A percentile compares a stretch with the other conserved stretches of the same genome.
These are phyloP conservation scores for Podospora pseudopauciseta DNA, from an alignment of 495 filamentous ascomycete species.

Conservation along the genomic window DNA sequence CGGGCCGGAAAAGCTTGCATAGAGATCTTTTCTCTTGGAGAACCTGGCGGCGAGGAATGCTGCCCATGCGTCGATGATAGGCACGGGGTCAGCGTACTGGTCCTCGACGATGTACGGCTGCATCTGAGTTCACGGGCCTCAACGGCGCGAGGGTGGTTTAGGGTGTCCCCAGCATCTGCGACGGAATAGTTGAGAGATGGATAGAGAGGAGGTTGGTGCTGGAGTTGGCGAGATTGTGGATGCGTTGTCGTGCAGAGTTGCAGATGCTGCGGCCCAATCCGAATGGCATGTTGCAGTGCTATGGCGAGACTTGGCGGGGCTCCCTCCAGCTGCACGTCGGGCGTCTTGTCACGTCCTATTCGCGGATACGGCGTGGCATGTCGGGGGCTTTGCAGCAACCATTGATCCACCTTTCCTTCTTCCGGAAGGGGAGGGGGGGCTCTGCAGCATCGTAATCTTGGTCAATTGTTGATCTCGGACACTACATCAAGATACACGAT, in stretches of 20 bases:
- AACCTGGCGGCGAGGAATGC: conserved; percentile 24
- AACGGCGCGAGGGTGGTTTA: neutral
- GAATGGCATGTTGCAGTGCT: neutral
- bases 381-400: conserved; percentile 3
- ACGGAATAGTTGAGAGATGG: neutral
- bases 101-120: conserved; percentile 20
- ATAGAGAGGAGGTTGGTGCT: neutral
- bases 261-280: neutral
- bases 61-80: conserved; percentile 27
- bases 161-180: neutral
- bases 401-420: neutral
- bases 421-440: neutral
- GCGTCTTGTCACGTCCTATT: neutral
- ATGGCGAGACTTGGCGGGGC: conserved; percentile 1
- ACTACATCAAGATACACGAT: neutral
- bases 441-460: conserved; percentile 2
- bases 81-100: conserved; percentile 26
- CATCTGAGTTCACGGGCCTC: conserved; percentile 16
- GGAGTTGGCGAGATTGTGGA: neutral
- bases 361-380: neutral
- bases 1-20: conserved; percentile 18
- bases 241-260: conserved; percentile 6
- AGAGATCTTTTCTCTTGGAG: conserved; percentile 22
- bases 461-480: neutral
- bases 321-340: conserved; percentile 1